These are phyloP conservation scores for Neurospora africana DNA, from an alignment of 495 filamentous ascomycete genomes.

Conservation along the genomic window DNA sequence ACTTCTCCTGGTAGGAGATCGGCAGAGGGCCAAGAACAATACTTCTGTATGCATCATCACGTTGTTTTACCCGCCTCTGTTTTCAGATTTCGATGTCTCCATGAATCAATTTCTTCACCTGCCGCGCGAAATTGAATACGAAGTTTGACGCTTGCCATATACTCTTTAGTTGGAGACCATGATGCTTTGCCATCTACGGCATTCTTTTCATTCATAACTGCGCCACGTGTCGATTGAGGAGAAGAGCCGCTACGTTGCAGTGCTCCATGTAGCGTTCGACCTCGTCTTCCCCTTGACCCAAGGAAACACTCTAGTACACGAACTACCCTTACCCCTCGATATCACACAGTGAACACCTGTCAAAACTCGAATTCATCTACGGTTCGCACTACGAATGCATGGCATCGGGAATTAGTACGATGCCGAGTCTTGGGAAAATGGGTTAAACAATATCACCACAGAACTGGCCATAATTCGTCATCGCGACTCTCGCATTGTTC, in stretches of 20 bases:
- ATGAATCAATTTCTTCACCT: background rate
- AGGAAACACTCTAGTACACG: background rate
- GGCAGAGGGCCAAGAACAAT: background rate
- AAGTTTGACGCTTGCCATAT: background rate
- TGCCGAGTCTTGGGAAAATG: background rate
- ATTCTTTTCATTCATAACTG: background rate
- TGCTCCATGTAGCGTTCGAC: background rate
- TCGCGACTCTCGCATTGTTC: too few species aligned
- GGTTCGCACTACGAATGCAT: too few species aligned
- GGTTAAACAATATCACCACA: background rate
- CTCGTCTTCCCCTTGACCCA: background rate
- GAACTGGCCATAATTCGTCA: background rate
- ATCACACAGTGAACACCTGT: background rate
- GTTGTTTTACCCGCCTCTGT: too few species aligned
- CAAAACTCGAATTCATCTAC: background rate
- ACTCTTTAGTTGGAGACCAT: background rate
- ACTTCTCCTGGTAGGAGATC: background rate
- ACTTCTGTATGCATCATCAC: too few species aligned
- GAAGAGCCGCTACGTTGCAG: background rate
- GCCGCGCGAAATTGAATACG: too few species aligned
- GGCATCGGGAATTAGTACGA: rapidly evolving
- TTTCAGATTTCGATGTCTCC: background rate
- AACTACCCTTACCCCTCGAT: background rate
- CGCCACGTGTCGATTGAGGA: background rate
- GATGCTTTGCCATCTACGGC: background rate